A percentile compares a stretch with the other conserved stretches of the same genome.
Evolutionary conservation across 805 yeast genomes (phyloP).

Genomic region (Monosporozyma aquatica): DNA sequence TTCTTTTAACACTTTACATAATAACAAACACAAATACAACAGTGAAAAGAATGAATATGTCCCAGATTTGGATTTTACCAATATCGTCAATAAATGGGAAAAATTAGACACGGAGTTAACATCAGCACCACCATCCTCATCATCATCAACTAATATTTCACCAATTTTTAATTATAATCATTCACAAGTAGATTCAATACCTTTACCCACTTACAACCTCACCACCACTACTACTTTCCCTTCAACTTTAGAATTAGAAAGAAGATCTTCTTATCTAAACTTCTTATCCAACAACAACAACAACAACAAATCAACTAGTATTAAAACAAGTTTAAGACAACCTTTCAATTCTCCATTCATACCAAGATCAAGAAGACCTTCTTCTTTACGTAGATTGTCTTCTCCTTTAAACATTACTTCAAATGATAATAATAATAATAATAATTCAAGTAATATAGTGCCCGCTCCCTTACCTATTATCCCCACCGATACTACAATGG

Average conservation of each 20-base stretch:
- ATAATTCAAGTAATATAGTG: too few species aligned
- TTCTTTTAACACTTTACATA: neutral
- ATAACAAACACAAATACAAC: neutral
- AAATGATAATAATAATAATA: neutral
- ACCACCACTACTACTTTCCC: slow-evolving; percentile 11
- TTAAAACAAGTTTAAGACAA: neutral
- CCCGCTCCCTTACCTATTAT: neutral
- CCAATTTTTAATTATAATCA: slow-evolving; percentile 19
- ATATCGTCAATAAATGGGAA: slow-evolving; percentile 44
- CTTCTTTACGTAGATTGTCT: neutral
- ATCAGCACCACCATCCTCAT: slow-evolving; percentile 1
- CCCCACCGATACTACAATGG: neutral
- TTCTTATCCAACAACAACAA: neutral
- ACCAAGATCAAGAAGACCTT: slow-evolving; percentile 2
- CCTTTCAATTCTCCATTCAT: neutral
- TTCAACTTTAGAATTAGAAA: slow-evolving; percentile 11
- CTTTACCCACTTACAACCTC: slow-evolving; percentile 25
- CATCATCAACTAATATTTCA: neutral
- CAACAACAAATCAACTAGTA: neutral
- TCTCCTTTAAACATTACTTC: too few species aligned
- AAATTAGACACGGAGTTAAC: neutral
- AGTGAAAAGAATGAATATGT: slow-evolving; percentile 48
- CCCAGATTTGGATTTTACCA: slow-evolving; percentile 57
- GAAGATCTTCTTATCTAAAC: slow-evolving; percentile 8
- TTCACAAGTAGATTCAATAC: slow-evolving; percentile 31